Conservation (phyloP, 768 basidiomycete species). For the Lactifluus echinatus region DNA sequence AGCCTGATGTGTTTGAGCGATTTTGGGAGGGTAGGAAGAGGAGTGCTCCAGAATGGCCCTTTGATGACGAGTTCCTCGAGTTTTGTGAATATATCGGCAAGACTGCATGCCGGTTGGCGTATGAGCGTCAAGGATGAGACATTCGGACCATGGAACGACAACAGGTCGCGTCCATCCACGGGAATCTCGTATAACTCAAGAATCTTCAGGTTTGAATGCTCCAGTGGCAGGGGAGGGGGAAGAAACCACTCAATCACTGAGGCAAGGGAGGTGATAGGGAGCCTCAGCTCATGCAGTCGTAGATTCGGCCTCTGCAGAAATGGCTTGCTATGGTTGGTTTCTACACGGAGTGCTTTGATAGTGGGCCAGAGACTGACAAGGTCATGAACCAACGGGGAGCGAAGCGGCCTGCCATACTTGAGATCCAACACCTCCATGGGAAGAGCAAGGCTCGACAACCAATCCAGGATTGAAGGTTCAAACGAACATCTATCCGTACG, state of each 20-base stretch:
- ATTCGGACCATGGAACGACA: neutral
- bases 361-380: conserved; percentile 6
- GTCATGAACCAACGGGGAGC: conserved; percentile 7
- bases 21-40: conserved; percentile 7
- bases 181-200: conserved; percentile 12
- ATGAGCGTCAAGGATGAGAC: conserved; percentile 5
- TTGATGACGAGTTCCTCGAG: conserved; percentile 10
- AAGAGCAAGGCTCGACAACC: conserved; percentile 7
- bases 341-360: conserved; percentile 11
- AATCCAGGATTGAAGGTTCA: neutral
- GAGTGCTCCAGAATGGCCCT: conserved; percentile 10
- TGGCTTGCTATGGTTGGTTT: neutral
- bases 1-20: conserved; percentile 11
- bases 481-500: neutral
- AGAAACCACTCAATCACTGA: conserved; percentile 6
- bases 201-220: neutral
- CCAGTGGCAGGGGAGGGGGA: neutral
- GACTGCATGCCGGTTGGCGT: conserved; percentile 8
- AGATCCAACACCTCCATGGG: conserved; percentile 9
- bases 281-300: conserved; percentile 9
- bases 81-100: conserved; percentile 4
- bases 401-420: neutral
- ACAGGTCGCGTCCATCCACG: neutral
- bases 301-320: neutral
- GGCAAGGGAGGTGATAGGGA: conserved; percentile 11